Evolutionary conservation across 345 rosid genomes (phyloP).

Genomic region (Syzygium grande): DNA sequence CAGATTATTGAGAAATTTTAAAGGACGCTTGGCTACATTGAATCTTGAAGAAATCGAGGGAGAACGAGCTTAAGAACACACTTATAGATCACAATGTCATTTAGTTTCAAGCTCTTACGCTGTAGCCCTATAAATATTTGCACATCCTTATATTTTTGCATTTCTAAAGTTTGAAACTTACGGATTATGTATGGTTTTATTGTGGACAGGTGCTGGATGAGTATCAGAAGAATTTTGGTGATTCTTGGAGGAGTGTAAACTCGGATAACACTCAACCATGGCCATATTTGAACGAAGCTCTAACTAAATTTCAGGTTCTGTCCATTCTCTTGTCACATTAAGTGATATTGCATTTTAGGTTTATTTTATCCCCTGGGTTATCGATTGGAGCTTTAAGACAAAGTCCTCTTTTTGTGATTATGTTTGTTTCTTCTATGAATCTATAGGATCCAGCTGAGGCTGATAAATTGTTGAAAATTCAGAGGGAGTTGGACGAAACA

Average conservation of each 20-base stretch:
- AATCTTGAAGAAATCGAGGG: background rate
- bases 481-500: conserved; percentile 94
- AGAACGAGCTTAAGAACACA: background rate
- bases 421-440: background rate
- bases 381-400: background rate
- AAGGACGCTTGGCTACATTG: background rate
- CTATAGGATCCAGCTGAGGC: conserved; percentile 97
- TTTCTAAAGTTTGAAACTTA: background rate
- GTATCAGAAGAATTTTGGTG: conserved; percentile 85
- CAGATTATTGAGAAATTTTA: background rate
- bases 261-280: conserved; percentile 55
- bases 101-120: background rate
- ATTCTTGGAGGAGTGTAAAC: conserved; percentile 62
- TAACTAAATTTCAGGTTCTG: conserved; percentile 70
- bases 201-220: conserved; percentile 69
- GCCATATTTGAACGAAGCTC: conserved; percentile 74
- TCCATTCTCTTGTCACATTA: background rate
- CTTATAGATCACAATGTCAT: background rate
- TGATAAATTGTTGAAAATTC: conserved; percentile 85
- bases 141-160: background rate
- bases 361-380: background rate
- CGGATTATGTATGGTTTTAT: background rate
- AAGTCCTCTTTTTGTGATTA: background rate
- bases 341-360: background rate
- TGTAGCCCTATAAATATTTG: background rate